Percentiles rank a stretch among this genome's conserved stretches.
These are phyloP conservation scores for Phytophthora cryptogea DNA, from an alignment of 352 stramenopile genomes.

Conservation along the genomic window DNA sequence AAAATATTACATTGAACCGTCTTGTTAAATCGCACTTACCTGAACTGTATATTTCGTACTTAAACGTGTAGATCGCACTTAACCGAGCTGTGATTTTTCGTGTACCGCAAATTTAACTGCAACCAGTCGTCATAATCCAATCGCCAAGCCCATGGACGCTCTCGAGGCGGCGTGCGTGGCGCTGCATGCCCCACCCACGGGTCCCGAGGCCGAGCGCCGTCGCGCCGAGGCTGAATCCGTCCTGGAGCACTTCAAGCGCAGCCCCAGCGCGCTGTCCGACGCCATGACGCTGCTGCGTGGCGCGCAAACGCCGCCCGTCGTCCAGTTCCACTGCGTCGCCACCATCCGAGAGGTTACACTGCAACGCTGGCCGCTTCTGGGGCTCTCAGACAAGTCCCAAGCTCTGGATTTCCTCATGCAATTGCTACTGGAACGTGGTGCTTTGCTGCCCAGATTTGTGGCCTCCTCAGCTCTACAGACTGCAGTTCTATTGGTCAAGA, in stretches of 20 bases:
- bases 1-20: no score
- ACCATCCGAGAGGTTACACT: slow-evolving; percentile 80
- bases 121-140: slow-evolving; percentile 9
- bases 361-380: slow-evolving; percentile 62
- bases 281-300: slow-evolving; percentile 56
- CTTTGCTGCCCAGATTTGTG: slow-evolving; percentile 59
- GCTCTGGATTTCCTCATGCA: slow-evolving; percentile 81
- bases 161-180: slow-evolving; percentile 70
- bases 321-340: slow-evolving; percentile 84
- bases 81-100: no score
- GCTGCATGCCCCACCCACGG: slow-evolving; percentile 66
- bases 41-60: no score
- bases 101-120: no score
- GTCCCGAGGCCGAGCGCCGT: slow-evolving; percentile 50
- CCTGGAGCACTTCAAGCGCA: slow-evolving; percentile 84
- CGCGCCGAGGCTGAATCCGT: slow-evolving; percentile 67
- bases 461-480: slow-evolving; percentile 67
- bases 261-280: slow-evolving; percentile 62
- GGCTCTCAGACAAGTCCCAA: slow-evolving; percentile 50
- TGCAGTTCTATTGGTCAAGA: slow-evolving; percentile 79
- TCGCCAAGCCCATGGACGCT: slow-evolving; percentile 46
- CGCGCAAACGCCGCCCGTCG: slow-evolving; percentile 43
- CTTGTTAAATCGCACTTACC: no score
- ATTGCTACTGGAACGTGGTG: slow-evolving; percentile 68
- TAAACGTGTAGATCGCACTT: no score